Conservation (phyloP, 192 early-diverging fungal species). For the Mortierella hygrophila region DNA sequence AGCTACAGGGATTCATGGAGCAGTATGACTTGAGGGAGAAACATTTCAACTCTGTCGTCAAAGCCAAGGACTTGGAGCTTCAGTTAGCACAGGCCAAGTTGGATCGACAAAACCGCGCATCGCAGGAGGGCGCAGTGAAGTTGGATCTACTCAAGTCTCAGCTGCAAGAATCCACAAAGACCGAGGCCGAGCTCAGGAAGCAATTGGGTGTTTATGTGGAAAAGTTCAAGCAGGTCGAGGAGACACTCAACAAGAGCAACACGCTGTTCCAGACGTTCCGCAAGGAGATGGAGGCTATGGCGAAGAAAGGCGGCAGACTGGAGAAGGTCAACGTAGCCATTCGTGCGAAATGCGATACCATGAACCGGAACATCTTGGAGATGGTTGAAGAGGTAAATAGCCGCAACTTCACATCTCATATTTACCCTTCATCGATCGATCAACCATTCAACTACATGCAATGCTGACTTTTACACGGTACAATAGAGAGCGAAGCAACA, state of each 20-base stretch:
- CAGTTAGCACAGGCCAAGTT: slow-evolving; percentile 69
- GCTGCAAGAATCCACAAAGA: slow-evolving; percentile 63
- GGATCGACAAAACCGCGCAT: slow-evolving; percentile 60
- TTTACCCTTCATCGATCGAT: background rate
- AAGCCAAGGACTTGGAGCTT: slow-evolving; percentile 69
- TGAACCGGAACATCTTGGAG: slow-evolving; percentile 71
- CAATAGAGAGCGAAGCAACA: slow-evolving; percentile 63
- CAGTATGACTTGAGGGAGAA: slow-evolving; percentile 74
- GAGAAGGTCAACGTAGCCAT: slow-evolving; percentile 69
- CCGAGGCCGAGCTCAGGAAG: slow-evolving; percentile 69
- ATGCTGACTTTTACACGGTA: background rate
- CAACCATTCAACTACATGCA: background rate
- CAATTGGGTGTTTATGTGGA: slow-evolving; percentile 72
- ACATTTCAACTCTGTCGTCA: slow-evolving; percentile 70
- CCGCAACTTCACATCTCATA: background rate
- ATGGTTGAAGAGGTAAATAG: slow-evolving; percentile 67
- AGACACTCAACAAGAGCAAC: slow-evolving; percentile 75
- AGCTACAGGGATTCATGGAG: slow-evolving; percentile 68
- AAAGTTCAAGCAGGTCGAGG: slow-evolving; percentile 75
- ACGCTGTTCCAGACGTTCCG: slow-evolving; percentile 73
- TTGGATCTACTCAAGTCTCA: slow-evolving; percentile 55
- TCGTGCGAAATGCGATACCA: slow-evolving; percentile 68
- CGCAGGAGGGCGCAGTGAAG: slow-evolving; percentile 56
- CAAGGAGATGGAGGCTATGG: slow-evolving; percentile 77
- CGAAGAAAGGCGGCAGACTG: slow-evolving; percentile 68